Base-by-base conservation (phyloP, 2,329 filamentous ascomycete species). In the Colletotrichum spaethianum region DNA sequence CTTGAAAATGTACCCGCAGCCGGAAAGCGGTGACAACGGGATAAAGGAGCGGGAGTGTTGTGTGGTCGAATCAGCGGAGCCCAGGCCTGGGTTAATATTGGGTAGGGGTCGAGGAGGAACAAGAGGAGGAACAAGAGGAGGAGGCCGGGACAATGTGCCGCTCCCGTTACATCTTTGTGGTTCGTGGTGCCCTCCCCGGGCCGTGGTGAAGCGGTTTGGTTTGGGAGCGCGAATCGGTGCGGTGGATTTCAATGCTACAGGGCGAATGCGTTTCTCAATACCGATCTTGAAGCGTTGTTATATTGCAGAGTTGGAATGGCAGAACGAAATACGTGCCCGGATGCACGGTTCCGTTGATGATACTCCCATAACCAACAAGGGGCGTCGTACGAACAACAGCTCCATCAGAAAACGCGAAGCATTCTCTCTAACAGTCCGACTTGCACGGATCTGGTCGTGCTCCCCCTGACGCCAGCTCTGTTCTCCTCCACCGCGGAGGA, bases 141-240 rank as follows among this genome's bases (percentile, higher is more conserved):
- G 57, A 63, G 57, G 42, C 18, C 14, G 8, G 33, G 44, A 44
- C 33, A 20, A 36, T 44, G 56, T 57, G 40, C 63, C 40, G 48
- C 46, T 38, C 62, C n/a, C 50, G 57, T 67, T 67, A 62, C 56
- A 57, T 50, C 33, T 63, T 42, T 63, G 50, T 68, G 44, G 28
- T 26, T 14, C 36, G 16, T 53, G 52, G 53, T 44, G 40, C 23
- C 42, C 42, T 70, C 16, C 52, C 28, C 46, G 40, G 28, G 31
- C 40, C 18, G 31, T 18, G 46, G 38, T 62, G 56, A 48, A 38
- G 40, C 63, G 56, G 40, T 28, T 36, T 18, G 18, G 48, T 61
- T 26, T 42, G 28, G n/a, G 31, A 31, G 28, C 12, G 48, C 31
- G 50, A 68, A 52, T 62, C 36, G 28, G 50, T 44, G 33, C 42